Percentiles rank a stretch among this genome's conserved stretches.
Evolutionary conservation across 2,329 filamentous ascomycete genomes (phyloP).

Genomic region (Cryphonectria radicalis): DNA sequence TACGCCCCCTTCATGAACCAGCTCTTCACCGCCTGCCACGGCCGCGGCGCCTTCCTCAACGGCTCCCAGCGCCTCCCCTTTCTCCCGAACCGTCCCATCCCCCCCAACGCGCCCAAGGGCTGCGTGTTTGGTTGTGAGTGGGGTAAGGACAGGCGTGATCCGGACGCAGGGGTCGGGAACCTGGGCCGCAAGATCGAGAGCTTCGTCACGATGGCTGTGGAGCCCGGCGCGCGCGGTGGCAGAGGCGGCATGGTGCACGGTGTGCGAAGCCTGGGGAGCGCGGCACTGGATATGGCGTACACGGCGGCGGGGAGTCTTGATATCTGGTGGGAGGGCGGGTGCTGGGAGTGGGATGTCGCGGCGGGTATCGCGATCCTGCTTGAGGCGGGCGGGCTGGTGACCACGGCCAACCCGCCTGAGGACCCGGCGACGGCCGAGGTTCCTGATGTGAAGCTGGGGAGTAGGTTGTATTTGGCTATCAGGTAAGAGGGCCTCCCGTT

Average conservation of each 20-base stretch:
- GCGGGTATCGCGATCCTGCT: slow-evolving; percentile 74
- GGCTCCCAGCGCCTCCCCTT: slow-evolving; percentile 67
- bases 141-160: slow-evolving; percentile 76
- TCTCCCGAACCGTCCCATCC: slow-evolving; percentile 66
- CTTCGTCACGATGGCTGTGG: slow-evolving; percentile 75
- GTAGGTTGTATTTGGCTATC: slow-evolving; percentile 73
- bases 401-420: slow-evolving; percentile 72
- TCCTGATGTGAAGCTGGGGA: slow-evolving; percentile 64
- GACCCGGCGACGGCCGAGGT: slow-evolving; percentile 60
- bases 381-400: slow-evolving; percentile 75
- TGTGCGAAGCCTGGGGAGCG: slow-evolving; percentile 72
- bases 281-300: slow-evolving; percentile 75
- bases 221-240: slow-evolving; percentile 63
- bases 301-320: slow-evolving; percentile 76
- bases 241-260: slow-evolving; percentile 82
- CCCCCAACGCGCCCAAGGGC: slow-evolving; percentile 64
- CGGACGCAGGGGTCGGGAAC: slow-evolving; percentile 61
- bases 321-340: slow-evolving; percentile 83
- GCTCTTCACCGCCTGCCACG: slow-evolving; percentile 69
- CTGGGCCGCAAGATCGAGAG: slow-evolving; percentile 73
- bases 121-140: slow-evolving; percentile 79
- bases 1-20: slow-evolving; percentile 73
- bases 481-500: slow-evolving; percentile 45
- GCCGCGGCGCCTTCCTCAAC: slow-evolving; percentile 72
- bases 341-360: slow-evolving; percentile 83